Evolutionary conservation across 805 yeast genomes (phyloP).

Genomic region (Candida taoyuanica): DNA sequence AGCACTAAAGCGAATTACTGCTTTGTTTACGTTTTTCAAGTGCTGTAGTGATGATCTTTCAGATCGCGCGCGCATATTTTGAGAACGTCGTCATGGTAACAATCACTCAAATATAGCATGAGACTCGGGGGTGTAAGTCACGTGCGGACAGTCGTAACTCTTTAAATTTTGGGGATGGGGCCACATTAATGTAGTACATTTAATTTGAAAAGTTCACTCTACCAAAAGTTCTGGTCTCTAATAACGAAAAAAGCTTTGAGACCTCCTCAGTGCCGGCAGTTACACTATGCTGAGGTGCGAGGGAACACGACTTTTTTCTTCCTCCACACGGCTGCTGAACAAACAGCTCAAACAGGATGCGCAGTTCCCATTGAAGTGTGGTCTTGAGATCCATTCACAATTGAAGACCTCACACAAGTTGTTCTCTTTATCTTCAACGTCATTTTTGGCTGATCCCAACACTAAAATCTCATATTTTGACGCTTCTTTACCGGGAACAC

Average conservation of each 20-base stretch:
- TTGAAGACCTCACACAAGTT: constrained; percentile 68
- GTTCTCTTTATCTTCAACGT: constrained; percentile 58
- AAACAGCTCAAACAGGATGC: constrained; percentile 12
- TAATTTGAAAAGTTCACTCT: too few species aligned
- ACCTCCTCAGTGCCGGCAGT: too few species aligned
- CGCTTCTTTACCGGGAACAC: constrained; percentile 87
- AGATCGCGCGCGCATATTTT: too few species aligned
- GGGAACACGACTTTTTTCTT: neutral
- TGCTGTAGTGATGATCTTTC: too few species aligned
- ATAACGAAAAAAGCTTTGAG: too few species aligned
- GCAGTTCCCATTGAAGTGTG: constrained; percentile 58
- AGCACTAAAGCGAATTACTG: too few species aligned
- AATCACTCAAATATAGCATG: neutral
- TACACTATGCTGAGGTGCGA: neutral
- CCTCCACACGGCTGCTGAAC: neutral
- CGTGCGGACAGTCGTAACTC: too few species aligned
- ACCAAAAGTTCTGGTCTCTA: too few species aligned
- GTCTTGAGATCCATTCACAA: constrained; percentile 93
- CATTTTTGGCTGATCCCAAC: constrained; percentile 57
- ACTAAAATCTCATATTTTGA: constrained; percentile 72
- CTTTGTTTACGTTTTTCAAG: neutral
- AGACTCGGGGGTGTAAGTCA: too few species aligned
- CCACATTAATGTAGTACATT: too few species aligned
- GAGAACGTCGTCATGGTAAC: neutral
- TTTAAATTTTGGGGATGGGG: too few species aligned